These are phyloP conservation scores for Striga asiatica DNA, from an alignment of 257 asterid species.

Conservation along the genomic window DNA sequence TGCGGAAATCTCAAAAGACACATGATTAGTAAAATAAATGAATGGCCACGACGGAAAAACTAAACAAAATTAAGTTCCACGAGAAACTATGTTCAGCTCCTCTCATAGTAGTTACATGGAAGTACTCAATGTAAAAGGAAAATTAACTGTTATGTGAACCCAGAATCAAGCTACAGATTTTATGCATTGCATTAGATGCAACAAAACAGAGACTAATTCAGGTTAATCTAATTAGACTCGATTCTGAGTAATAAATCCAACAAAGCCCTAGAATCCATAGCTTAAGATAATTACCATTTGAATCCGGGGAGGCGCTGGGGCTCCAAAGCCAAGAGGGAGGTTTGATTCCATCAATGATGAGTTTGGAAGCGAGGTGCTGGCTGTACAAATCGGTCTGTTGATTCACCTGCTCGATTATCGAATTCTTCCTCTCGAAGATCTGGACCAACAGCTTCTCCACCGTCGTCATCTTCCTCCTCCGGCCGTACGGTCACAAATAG, in stretches of 20 bases:
- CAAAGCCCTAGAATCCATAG: constrained; percentile 4
- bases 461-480: constrained; percentile 45
- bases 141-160: not conserved
- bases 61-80: not conserved
- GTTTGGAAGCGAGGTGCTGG: constrained; percentile 69
- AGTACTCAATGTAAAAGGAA: not conserved
- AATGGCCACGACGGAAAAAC: not conserved
- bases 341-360: constrained; percentile 50
- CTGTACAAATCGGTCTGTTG: constrained; percentile 52
- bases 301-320: constrained; percentile 28
- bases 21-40: constrained; percentile 4
- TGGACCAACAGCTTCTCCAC: constrained; percentile 62
- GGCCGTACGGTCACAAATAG: constrained; percentile 11
- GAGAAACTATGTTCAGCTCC: not conserved
- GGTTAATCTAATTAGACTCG: not conserved
- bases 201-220: not conserved
- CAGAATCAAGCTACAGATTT: constrained; percentile 11
- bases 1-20: too few relatives aligned
- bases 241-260: not conserved
- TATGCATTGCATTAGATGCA: not conserved
- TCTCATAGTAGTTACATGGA: too few relatives aligned
- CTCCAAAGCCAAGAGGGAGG: constrained; percentile 84
- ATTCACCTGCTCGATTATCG: constrained; percentile 54
- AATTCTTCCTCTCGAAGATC: constrained; percentile 55
- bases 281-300: constrained; percentile 28